Evolutionary conservation across 2,329 filamentous ascomycete species (phyloP), one percentile per base, ranked within the genome.

Genomic region (Fonsecaea nubica): DNA sequence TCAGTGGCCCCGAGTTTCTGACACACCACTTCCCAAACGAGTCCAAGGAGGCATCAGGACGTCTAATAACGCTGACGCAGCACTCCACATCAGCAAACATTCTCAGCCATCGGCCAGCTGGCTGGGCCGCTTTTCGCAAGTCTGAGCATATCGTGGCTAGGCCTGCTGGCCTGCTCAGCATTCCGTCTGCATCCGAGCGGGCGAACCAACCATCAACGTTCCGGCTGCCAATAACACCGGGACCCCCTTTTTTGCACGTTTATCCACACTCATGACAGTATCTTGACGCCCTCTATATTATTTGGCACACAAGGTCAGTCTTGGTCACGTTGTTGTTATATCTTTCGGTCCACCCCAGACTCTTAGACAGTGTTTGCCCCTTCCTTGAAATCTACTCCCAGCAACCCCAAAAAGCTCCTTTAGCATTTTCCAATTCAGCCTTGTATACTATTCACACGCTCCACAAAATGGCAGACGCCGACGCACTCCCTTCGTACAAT

Each of bases 101-200:
- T 65, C 61, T 42, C 52, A 56, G 38, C 50, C n/a, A 35, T 12
- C 33, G 8, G 35, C 38, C 10, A 15, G 42, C 48, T 30, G 58
- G 32, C 48, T 45, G 35, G 2, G 12, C n/a, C 32, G 45, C 18
- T 15, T 61, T 35, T 35, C 45, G 33, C 15, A 36, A 18, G 18
- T 38, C 25, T 33, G 32, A 33, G 38, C n/a, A 50, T 21, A 40
- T 35, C 15, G 55, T 30, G 45, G 35, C 58, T 35, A 61, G 58
- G 18, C 25, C 8, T 30, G 60, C 59, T 30, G 58, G 18, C 25
- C 8, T 30, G 60, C 59, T 40, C 60, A 62, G 60, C 67, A 61
- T 66, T 69, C 67, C 67, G 67, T 62, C 42, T 50, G 64, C 67
- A 65, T 69, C 67, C 67, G 67, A 63, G 53, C 58, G 32, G 50